Percentiles rank a stretch among this genome's conserved stretches.
These are phyloP conservation scores for Angophora floribunda DNA, from an alignment of 345 rosid genomes.

Conservation along the genomic window DNA sequence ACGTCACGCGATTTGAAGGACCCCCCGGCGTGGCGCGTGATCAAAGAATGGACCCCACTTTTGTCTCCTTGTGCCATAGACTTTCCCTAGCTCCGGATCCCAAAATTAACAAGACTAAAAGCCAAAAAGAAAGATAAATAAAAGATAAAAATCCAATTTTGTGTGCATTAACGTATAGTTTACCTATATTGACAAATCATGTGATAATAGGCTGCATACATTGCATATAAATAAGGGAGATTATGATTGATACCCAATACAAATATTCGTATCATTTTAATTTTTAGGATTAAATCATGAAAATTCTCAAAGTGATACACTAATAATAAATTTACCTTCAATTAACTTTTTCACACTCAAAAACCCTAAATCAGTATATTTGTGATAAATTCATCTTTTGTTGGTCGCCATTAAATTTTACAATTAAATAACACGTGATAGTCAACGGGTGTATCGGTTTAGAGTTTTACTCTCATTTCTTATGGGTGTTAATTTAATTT, in stretches of 20 bases:
- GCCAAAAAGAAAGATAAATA: not conserved
- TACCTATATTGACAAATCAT: not conserved
- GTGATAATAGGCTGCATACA: no score
- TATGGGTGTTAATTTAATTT: no score
- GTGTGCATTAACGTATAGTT: not conserved
- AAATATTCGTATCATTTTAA: no score
- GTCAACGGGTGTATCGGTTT: accelerated
- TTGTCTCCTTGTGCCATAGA: not conserved
- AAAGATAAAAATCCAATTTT: not conserved
- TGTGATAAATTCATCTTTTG: accelerated
- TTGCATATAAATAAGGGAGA: not conserved
- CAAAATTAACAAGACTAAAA: not conserved
- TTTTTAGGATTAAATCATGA: accelerated
- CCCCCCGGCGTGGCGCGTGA: not conserved
- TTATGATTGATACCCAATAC: not conserved
- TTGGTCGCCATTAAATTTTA: accelerated
- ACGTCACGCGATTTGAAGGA: not conserved
- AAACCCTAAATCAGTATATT: accelerated
- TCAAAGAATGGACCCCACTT: not conserved
- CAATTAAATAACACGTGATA: no score
- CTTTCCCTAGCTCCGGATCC: not conserved
- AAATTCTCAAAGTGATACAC: no score
- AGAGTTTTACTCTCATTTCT: accelerated
- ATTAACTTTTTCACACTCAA: accelerated
- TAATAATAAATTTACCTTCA: accelerated